phyloP scores from a whole-genome alignment of 306 rosid species.

The Prunus dulcis region DNA sequence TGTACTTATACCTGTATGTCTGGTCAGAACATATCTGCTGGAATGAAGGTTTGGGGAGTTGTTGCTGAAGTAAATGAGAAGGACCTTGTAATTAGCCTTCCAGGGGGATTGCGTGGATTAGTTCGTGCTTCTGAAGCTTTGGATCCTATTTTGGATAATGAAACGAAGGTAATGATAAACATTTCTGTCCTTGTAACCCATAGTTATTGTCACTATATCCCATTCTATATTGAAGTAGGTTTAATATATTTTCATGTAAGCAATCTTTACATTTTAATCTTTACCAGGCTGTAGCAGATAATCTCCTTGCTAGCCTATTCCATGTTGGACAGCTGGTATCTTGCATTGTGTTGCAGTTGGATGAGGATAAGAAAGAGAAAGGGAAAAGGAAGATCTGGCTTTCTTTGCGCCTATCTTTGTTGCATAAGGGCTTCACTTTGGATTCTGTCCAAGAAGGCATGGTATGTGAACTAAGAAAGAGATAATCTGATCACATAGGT shows the following conservation, averaged over 20 bases:
- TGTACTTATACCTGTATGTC: constrained; percentile 4
- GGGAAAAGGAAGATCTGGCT: constrained; percentile 88
- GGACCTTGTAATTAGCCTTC: constrained; percentile 81
- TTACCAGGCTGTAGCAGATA: constrained; percentile 51
- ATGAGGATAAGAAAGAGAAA: constrained; percentile 74
- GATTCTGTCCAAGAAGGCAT: constrained; percentile 88
- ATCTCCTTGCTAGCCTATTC: constrained; percentile 56
- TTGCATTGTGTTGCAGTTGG: constrained; percentile 68
- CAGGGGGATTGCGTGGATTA: constrained; percentile 90
- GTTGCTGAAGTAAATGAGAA: constrained; percentile 85
- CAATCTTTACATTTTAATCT: constrained; percentile 16
- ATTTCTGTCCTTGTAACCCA: not conserved
- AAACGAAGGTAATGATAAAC: constrained; percentile 43
- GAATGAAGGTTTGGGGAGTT: constrained; percentile 95
- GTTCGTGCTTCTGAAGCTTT: constrained; percentile 74
- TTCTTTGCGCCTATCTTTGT: constrained; percentile 79
- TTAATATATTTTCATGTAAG: not conserved
- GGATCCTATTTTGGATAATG: constrained; percentile 54
- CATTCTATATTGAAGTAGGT: not conserved
- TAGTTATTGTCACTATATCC: not conserved
- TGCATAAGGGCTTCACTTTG: constrained; percentile 68
- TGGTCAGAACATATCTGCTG: constrained; percentile 72
- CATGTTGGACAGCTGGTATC: constrained; percentile 79
- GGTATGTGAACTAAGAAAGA: constrained; percentile 41
- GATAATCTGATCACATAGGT: not conserved